Percentiles rank a stretch among this genome's conserved stretches.
These are phyloP conservation scores for Cladosporium phlei DNA, from an alignment of 2,329 filamentous ascomycete genomes.

Conservation along the genomic window DNA sequence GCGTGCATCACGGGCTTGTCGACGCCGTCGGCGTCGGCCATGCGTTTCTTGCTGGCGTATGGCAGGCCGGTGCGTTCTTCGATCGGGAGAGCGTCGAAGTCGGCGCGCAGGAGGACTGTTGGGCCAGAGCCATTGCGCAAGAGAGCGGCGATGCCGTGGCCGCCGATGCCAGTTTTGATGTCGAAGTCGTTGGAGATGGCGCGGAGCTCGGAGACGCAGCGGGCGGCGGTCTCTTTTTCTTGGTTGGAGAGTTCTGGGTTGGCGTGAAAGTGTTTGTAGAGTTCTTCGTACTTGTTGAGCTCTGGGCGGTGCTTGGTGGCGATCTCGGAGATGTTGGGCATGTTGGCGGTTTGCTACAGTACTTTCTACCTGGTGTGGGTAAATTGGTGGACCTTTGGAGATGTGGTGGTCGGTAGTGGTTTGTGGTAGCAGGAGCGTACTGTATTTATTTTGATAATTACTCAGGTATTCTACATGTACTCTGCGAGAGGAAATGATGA, in stretches of 20 bases:
- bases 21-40: conserved; percentile 42
- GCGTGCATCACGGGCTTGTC: conserved; percentile 61
- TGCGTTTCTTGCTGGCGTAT: conserved; percentile 51
- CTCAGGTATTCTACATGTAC: too few relatives aligned
- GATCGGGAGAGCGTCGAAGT: conserved; percentile 59
- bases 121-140: conserved; percentile 52
- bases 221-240: conserved; percentile 50
- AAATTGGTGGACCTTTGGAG: too few relatives aligned
- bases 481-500: neutral
- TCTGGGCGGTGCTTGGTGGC: conserved; percentile 34
- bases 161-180: conserved; percentile 52
- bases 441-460: too few relatives aligned
- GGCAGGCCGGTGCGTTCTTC: conserved; percentile 51
- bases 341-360: conserved; percentile 14
- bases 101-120: conserved; percentile 55
- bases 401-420: too few relatives aligned
- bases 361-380: too few relatives aligned
- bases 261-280: conserved; percentile 57
- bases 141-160: conserved; percentile 54
- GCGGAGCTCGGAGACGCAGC: conserved; percentile 40
- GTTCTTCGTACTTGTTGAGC: conserved; percentile 45
- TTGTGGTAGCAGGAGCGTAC: neutral
- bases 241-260: conserved; percentile 57
- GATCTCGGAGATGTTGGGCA: conserved; percentile 24
- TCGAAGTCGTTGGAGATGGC: conserved; percentile 35